Evolutionary conservation across 805 yeast genomes (phyloP), one percentile per base, ranked within the genome.

Genomic region (Zygosaccharomyces pseudorouxii): DNA sequence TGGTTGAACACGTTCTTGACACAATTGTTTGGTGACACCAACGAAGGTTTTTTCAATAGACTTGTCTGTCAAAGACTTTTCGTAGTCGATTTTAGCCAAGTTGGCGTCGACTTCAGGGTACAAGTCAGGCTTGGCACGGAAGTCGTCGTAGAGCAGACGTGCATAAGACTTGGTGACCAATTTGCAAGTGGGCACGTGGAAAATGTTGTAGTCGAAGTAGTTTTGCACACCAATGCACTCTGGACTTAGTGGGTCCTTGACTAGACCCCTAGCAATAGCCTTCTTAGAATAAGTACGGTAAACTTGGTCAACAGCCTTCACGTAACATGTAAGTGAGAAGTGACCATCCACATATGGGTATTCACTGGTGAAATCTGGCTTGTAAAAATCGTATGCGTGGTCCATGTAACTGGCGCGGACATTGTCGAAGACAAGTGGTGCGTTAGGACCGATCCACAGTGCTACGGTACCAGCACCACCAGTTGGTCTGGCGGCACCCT

Each of bases 381-480:
- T 92, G 78, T 92, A 93, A 75, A 93, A 90, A 74, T 93, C 99
- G 71, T 93, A 93, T 38, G 93, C 97, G 68, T 93, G 96, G 71
- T 88, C 92, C 95, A 93, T 87, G 78, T 75, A 87, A 19, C 96
- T 79, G 55, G 98, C 98, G 74, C 93, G 88, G 51, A 81, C 79
- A 39, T 84, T 73, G 61, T 93, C 98, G 61, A 93, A 83, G 36
- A 88, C 97, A 58, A 93, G 78, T 57, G 99, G 99, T 36, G 99
- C 97, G 67, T 93, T 96, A 46, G 98, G 96, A 45, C 99, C 99
- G 62, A 93, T 87, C 68, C 86, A 81, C 66, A 93, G 62, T 38
- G 99, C 99, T 52, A 92, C 95, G 42, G 95, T 78, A 68, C 99
- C 99, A 47, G 95, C 97, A 75, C 99, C 99, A 70, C 99, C 99